Evolutionary conservation across 306 rosid species (phyloP), one percentile per base, ranked within the genome.

Genomic region (Acacia acuminata): DNA sequence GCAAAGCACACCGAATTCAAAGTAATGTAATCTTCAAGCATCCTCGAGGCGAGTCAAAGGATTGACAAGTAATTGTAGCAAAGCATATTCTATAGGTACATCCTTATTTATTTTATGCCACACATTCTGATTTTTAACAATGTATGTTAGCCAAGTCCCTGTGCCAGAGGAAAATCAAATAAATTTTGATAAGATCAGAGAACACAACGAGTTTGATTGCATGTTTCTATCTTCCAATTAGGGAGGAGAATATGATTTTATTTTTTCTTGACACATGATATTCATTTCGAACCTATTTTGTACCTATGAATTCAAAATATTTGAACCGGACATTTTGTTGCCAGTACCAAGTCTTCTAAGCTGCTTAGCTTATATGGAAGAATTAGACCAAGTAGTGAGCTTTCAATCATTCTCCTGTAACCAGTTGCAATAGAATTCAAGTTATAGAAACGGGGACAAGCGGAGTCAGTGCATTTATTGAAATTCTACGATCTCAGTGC

Each of bases 71-170:
- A 74, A 92, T 58, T 1, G 98, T 92, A 55, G 99, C 98, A n/a
- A n/a, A 75, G 98, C 94, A 89, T 93, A 96, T 75, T 93, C 97
- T 85, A 89, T 77, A 8, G 97, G 97, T 43, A 88, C 86, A 38
- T 86, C 93, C 91, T 91, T 96, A 70, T 79, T 76, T 27, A 96
- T 80, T 86, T 90, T 96, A 84, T 96, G 87, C 98, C 99, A 96
- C 27, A 81, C 88, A 10, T 79, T 88, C 85, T 90, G 90, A 83
- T 93, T 92, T 73, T 96, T 84, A 78, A 93, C 98, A 85, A 93
- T 79, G 47, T 96, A 91, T 22, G 93, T 93, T 84, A 93, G 99
- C 99, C 99, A 96, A 12, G 92, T 93, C 76, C 99, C 99, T 95
- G 51, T 27, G 75, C 75, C 81, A 36, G 79, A 71, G 82, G 16